These are phyloP conservation scores for Cenococcum geophilum DNA, from an alignment of 495 filamentous ascomycete genomes.

Conservation along the genomic window DNA sequence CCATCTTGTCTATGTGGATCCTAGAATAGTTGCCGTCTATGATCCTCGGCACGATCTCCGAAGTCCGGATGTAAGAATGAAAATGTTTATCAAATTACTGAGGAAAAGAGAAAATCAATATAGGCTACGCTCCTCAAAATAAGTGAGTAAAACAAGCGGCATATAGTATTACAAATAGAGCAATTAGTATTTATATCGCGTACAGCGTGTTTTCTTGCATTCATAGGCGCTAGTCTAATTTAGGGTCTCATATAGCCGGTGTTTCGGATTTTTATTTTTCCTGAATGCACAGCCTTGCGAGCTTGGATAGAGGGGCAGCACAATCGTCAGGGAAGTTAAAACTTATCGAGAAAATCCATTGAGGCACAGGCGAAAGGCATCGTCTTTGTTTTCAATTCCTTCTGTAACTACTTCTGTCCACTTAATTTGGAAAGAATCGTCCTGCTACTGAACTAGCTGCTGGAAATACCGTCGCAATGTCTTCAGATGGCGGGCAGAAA, in stretches of 20 bases:
- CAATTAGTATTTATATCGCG: too few relatives aligned
- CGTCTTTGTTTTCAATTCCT: not conserved
- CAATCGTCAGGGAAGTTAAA: constrained; percentile 1
- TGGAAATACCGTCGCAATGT: constrained; percentile 9
- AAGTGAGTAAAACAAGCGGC: too few relatives aligned
- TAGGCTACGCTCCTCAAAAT: too few relatives aligned
- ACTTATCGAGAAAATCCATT: not conserved
- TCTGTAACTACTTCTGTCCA: not conserved
- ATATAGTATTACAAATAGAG: too few relatives aligned
- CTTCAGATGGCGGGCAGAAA: constrained; percentile 19
- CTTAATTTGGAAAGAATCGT: not conserved
- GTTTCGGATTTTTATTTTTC: too few relatives aligned
- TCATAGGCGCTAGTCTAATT: too few relatives aligned
- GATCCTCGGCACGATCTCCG: too few relatives aligned
- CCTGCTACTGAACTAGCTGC: not conserved
- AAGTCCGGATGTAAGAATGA: too few relatives aligned
- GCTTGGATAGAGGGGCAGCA: constrained; percentile 2
- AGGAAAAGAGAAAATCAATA: too few relatives aligned
- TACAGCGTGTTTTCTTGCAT: too few relatives aligned
- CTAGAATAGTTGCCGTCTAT: not conserved
- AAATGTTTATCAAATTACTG: too few relatives aligned
- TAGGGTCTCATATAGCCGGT: too few relatives aligned
- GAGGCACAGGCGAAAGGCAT: not conserved
- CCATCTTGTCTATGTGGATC: constrained; percentile 7
- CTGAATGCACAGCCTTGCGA: not conserved